Conservation (phyloP, 345 rosid species). For the Euphorbia peplus region DNA sequence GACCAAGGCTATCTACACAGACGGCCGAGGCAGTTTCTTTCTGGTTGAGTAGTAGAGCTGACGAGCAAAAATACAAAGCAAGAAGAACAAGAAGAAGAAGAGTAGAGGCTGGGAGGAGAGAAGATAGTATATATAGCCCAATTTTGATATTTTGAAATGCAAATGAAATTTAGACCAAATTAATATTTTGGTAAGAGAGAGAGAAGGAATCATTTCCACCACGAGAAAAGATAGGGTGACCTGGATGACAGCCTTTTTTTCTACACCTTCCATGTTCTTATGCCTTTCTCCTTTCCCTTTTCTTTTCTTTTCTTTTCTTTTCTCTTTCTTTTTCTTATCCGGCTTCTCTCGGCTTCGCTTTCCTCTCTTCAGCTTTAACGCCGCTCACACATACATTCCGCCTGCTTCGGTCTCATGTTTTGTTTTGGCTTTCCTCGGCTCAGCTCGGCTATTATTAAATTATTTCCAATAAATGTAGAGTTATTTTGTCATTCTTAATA, state of each 20-base stretch:
- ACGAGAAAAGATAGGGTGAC: conserved; percentile 44
- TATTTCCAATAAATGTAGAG: too few species aligned
- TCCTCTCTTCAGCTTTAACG: neutral
- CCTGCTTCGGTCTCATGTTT: conserved; percentile 2
- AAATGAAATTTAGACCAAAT: conserved; percentile 37
- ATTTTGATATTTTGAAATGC: conserved; percentile 20
- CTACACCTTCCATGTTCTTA: neutral
- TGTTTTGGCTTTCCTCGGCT: too few species aligned
- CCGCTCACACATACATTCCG: neutral
- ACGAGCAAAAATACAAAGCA: neutral
- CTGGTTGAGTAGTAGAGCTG: neutral
- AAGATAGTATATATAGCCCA: neutral
- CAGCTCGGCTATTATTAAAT: too few species aligned
- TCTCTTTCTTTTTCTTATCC: neutral
- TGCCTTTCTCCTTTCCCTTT: neutral
- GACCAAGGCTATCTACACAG: neutral
- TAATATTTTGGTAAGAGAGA: conserved; percentile 6
- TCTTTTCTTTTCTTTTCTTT: conserved; percentile 18
- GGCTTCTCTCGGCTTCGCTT: neutral
- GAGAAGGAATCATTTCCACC: conserved; percentile 41
- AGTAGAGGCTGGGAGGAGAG: neutral
- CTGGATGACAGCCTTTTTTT: conserved; percentile 36
- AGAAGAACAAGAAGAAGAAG: neutral
- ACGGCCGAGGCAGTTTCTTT: neutral
- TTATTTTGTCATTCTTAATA: too few species aligned